Conservation (phyloP, 768 basidiomycete genomes). For the Mycena maculata region DNA sequence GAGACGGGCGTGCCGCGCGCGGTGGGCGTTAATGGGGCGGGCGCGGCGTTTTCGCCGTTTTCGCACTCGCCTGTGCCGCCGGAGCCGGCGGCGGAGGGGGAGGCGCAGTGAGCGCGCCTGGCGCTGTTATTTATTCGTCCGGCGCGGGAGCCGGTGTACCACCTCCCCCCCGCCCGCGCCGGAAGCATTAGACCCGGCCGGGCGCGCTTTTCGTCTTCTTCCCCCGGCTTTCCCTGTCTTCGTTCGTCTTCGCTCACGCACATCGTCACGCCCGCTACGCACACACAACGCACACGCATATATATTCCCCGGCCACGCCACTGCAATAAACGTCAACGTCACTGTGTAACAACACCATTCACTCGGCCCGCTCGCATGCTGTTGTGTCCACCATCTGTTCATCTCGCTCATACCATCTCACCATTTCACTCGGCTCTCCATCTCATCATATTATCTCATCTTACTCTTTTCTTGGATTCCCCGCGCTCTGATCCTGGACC, state of each 20-base stretch:
- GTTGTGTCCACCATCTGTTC: too few species aligned
- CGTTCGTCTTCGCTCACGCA: slow-evolving; percentile 6
- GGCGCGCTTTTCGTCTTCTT: background rate
- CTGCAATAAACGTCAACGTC: slow-evolving; percentile 19
- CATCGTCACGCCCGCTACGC: background rate
- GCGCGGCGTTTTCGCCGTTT: slow-evolving; percentile 28
- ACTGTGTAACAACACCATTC: slow-evolving; percentile 26
- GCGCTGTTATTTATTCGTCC: slow-evolving; percentile 13
- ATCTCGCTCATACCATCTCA: too few species aligned
- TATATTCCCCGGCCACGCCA: slow-evolving; percentile 26
- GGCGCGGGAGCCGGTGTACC: background rate
- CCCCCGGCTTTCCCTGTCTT: slow-evolving; percentile 7
- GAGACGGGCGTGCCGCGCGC: slow-evolving; percentile 16
- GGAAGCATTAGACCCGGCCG: slow-evolving; percentile 21
- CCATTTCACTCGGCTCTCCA: too few species aligned
- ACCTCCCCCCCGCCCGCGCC: slow-evolving; percentile 3
- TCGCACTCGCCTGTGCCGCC: slow-evolving; percentile 23
- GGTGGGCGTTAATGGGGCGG: background rate
- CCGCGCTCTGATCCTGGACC: slow-evolving; percentile 24
- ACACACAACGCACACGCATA: slow-evolving; percentile 25
- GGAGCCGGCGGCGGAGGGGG: slow-evolving; percentile 19
- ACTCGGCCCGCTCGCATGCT: slow-evolving; percentile 21
- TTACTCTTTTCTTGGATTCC: slow-evolving; percentile 21
- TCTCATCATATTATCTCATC: background rate
- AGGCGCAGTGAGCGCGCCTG: slow-evolving; percentile 13